A percentile compares a stretch with the other conserved stretches of the same genome.
Conservation (phyloP, 2,329 filamentous ascomycete genomes). For the Fusarium scirpi region DNA sequence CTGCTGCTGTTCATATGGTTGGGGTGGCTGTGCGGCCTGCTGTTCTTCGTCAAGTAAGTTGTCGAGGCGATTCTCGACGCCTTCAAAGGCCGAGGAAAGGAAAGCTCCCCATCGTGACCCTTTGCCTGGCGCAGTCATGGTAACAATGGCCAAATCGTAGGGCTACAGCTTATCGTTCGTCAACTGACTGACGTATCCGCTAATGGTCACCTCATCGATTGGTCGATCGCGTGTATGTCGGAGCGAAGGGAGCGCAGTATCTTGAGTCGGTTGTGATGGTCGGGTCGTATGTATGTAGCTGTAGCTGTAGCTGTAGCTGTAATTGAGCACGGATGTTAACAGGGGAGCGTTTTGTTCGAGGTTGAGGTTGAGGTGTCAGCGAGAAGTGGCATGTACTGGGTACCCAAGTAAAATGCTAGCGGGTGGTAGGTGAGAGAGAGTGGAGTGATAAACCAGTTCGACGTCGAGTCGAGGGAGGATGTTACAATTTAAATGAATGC, state of each 20-base stretch:
- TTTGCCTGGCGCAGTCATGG: conserved; percentile 65
- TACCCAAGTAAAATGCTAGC: conserved; percentile 8
- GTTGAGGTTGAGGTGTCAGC: conserved; percentile 33
- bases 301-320: conserved; percentile 1
- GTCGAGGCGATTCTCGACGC: conserved; percentile 92
- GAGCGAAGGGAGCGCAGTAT: background rate
- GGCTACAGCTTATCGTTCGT: conserved; percentile 28
- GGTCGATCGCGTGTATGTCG: conserved; percentile 9
- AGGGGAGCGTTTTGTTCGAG: conserved; percentile 28
- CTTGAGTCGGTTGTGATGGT: background rate
- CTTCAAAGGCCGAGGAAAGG: conserved; percentile 89
- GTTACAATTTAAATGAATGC: background rate
- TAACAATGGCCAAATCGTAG: conserved; percentile 15
- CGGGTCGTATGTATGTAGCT: background rate
- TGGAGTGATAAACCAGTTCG: conserved; percentile 7
- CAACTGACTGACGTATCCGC: conserved; percentile 39
- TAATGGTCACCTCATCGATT: conserved; percentile 40
- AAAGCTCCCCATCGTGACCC: conserved; percentile 79
- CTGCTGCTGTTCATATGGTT: conserved; percentile 37
- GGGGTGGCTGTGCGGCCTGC: conserved; percentile 19
- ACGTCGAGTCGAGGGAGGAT: background rate
- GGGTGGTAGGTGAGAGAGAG: conserved; percentile 7
- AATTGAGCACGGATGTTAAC: conserved; percentile 13
- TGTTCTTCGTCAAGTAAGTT: conserved; percentile 84
- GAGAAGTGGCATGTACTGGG: conserved; percentile 24